Conservation (phyloP, 2,329 filamentous ascomycete species). For the Neonectria neomacrospora region DNA sequence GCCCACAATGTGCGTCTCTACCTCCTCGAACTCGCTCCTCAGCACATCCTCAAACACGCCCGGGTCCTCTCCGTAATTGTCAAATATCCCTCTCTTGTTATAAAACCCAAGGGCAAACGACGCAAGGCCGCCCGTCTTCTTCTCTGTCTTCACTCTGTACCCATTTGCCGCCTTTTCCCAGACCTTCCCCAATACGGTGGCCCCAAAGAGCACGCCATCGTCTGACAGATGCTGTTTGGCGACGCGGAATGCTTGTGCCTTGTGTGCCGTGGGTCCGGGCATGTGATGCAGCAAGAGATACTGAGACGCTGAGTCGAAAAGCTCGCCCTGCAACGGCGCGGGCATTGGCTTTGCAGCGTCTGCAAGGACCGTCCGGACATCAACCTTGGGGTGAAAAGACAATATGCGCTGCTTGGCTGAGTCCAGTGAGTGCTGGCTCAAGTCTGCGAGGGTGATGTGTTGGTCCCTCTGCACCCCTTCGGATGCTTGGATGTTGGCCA, state of each 20-base stretch:
- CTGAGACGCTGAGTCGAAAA: conserved; percentile 18
- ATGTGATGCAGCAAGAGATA: conserved; percentile 23
- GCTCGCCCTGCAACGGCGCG: background rate
- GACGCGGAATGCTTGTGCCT: conserved; percentile 15
- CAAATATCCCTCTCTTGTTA: conserved; percentile 16
- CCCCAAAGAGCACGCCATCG: conserved; percentile 18
- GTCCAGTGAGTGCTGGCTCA: conserved; percentile 13
- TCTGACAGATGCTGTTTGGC: background rate
- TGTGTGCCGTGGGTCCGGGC: conserved; percentile 13
- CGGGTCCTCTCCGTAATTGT: conserved; percentile 25
- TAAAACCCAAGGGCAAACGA: conserved; percentile 16
- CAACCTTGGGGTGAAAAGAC: background rate
- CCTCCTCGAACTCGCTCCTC: conserved; percentile 15
- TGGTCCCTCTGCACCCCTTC: conserved; percentile 8
- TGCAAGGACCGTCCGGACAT: conserved; percentile 5
- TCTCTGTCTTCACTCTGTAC: conserved; percentile 6
- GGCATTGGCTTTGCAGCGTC: conserved; percentile 15
- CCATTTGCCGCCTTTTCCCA: conserved; percentile 16
- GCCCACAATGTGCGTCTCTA: conserved; percentile 18
- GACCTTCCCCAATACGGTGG: conserved; percentile 19
- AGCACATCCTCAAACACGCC: conserved; percentile 3
- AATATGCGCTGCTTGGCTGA: conserved; percentile 17
- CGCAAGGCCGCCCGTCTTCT: conserved; percentile 2
- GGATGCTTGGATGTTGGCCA: background rate
- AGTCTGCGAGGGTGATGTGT: conserved; percentile 20